These are phyloP conservation scores for Coniochaeta ligniaria DNA, from an alignment of 2,329 filamentous ascomycete species.

Conservation along the genomic window DNA sequence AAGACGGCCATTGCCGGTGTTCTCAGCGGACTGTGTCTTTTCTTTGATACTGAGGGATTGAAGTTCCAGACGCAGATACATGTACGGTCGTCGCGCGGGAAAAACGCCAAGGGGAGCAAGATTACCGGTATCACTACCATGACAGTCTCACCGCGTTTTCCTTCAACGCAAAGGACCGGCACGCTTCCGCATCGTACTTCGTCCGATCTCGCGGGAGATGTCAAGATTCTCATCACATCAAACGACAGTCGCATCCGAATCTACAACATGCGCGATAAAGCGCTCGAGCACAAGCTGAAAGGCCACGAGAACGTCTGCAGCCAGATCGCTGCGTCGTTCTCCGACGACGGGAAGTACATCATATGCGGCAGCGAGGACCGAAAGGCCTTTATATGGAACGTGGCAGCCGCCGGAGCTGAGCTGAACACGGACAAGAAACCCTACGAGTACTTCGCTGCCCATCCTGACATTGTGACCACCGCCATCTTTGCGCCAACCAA, in stretches of 20 bases:
- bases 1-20: slow-evolving; percentile 84
- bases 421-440: slow-evolving; percentile 68
- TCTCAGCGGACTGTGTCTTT: slow-evolving; percentile 75
- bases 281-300: slow-evolving; percentile 80
- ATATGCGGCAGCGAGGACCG: slow-evolving; percentile 91
- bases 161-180: neutral
- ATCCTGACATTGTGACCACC: slow-evolving; percentile 82
- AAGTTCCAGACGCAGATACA: slow-evolving; percentile 81
- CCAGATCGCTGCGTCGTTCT: slow-evolving; percentile 85
- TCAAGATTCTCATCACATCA: slow-evolving; percentile 84
- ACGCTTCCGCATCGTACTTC: slow-evolving; percentile 7
- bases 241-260: slow-evolving; percentile 90
- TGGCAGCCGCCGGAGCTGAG: slow-evolving; percentile 50
- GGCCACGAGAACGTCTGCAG: slow-evolving; percentile 86
- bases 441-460: slow-evolving; percentile 84
- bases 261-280: slow-evolving; percentile 82
- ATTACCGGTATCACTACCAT: slow-evolving; percentile 89
- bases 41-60: slow-evolving; percentile 88
- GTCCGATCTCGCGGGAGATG: slow-evolving; percentile 35
- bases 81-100: slow-evolving; percentile 85
- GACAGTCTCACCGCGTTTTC: slow-evolving; percentile 37
- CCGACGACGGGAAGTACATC: slow-evolving; percentile 77
- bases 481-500: slow-evolving; percentile 76
- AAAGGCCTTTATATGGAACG: slow-evolving; percentile 84
- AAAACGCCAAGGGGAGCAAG: slow-evolving; percentile 94